phyloP scores from a whole-genome alignment of 2,329 filamentous ascomycete genomes.

The Fusarium sp. region DNA sequence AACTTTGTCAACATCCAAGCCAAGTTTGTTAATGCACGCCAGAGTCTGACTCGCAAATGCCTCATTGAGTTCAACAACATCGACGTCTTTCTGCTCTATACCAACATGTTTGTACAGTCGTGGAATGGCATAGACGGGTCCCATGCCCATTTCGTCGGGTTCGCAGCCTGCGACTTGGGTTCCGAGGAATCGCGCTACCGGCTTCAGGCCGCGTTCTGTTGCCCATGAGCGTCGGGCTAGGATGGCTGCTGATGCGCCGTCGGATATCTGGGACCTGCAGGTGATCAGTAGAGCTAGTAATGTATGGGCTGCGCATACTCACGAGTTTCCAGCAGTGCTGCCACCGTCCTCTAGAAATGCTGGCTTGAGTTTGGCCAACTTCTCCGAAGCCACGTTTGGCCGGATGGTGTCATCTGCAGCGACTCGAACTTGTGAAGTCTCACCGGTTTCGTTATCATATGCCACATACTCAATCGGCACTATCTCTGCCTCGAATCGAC shows the following conservation, averaged over 20 bases:
- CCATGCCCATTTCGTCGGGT: conserved; percentile 93
- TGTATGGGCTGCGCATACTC: neutral
- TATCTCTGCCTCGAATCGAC: conserved; percentile 80
- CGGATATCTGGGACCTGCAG: conserved; percentile 75
- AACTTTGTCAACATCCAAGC: conserved; percentile 74
- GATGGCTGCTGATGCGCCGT: conserved; percentile 78
- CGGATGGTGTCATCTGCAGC: conserved; percentile 71
- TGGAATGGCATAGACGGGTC: conserved; percentile 85
- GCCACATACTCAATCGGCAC: conserved; percentile 66
- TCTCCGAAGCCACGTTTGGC: conserved; percentile 59
- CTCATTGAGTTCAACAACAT: conserved; percentile 94
- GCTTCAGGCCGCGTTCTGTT: conserved; percentile 75
- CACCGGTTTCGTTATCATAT: neutral
- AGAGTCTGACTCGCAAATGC: conserved; percentile 73
- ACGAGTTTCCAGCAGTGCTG: conserved; percentile 84
- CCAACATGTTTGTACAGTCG: conserved; percentile 75
- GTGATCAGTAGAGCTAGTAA: fast-evolving
- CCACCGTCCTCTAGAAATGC: conserved; percentile 79
- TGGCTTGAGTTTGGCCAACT: conserved; percentile 81
- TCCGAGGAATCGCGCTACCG: conserved; percentile 77
- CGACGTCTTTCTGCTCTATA: conserved; percentile 73
- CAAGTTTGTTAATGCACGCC: conserved; percentile 76
- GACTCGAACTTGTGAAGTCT: conserved; percentile 70
- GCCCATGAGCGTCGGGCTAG: conserved; percentile 76
- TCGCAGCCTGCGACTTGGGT: conserved; percentile 84